Base-by-base conservation (phyloP, 2,329 filamentous ascomycete species). In the Diplodia intermedia region DNA sequence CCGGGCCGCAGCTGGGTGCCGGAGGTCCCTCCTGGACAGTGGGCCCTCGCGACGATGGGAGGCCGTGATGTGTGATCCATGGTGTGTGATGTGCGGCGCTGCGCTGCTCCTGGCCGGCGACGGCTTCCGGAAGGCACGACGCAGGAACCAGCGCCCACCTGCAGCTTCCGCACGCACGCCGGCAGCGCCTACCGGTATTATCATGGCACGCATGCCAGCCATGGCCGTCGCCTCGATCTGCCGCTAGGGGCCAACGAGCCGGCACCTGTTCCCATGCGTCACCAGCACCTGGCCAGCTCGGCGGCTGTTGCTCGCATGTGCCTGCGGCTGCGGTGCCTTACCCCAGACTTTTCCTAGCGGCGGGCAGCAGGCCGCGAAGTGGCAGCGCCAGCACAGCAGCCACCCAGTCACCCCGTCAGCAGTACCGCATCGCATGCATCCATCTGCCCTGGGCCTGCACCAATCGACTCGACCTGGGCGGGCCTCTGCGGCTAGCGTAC, bases 401-500 rank as follows among this genome's bases (percentile, higher is more conserved):
- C 53, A n/a, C 29, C 31, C 53, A 36, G 53, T n/a, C 53, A 31
- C 38, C 9, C 33, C 33, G 33, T 36, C 33, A 36, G 33, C 54
- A 33, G 15, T 23, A 33, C 54, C 54, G 11, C 53, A 23, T 36
- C 54, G 15, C 53, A 33, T 43, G 29, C 20, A 38, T 36, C 33
- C n/a, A 29, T 18, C 29, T 53, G 6, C 33, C 38, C 49, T 8
- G 9, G 38, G 23, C 1, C 33, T 36, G 33, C 43, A 29, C 53
- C 52, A 54, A 57, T 56, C 29, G 40, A 18, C 54, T 20, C 23
- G 11, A 33, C 38, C 29, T 49, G 53, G 15, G 62, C 52, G 40
- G 65, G 55, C 54, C 54, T 12, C 33, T 26, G 4, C 8, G 65
- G 36, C 53, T 67, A 57, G 54, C 53, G 65, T 60, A 60, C 65